Evolutionary conservation across 2,329 filamentous ascomycete species (phyloP).

Genomic region (Neurospora sp.): DNA sequence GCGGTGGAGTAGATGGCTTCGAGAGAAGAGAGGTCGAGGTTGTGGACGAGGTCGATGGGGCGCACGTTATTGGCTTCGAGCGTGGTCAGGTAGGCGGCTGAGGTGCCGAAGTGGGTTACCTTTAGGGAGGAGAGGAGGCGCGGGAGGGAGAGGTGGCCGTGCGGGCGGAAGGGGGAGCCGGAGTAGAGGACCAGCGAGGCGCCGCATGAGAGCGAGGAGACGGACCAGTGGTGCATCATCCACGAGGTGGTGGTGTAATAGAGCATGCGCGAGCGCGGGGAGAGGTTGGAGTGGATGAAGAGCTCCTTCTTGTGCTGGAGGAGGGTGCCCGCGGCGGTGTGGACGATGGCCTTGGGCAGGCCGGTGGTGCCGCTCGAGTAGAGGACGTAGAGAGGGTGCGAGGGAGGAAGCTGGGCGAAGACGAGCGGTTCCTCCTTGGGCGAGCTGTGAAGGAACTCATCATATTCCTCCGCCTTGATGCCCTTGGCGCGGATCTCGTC

Average conservation of each 20-base stretch:
- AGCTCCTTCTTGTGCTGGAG: conserved; percentile 98
- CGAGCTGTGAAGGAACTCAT: conserved; percentile 33
- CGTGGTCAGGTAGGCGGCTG: conserved; percentile 83
- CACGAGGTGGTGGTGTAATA: conserved; percentile 94
- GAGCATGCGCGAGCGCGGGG: conserved; percentile 62
- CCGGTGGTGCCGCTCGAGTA: conserved; percentile 89
- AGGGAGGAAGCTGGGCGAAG: conserved; percentile 72
- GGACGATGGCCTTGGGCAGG: conserved; percentile 85
- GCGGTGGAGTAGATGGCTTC: conserved; percentile 90
- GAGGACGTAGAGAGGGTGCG: conserved; percentile 86
- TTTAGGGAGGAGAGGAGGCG: conserved; percentile 67
- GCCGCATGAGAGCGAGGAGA: conserved; percentile 75
- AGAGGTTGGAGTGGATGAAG: conserved; percentile 73
- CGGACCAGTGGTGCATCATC: conserved; percentile 99
- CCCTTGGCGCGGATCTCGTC: conserved; percentile 29
- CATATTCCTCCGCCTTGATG: conserved; percentile 34
- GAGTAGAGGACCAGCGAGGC: conserved; percentile 82
- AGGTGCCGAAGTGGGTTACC: conserved; percentile 92
- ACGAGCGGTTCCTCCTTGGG: conserved; percentile 33
- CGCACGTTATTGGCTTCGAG: conserved; percentile 68
- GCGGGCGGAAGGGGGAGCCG: conserved; percentile 77
- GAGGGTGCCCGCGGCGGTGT: conserved; percentile 80
- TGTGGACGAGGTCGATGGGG: conserved; percentile 40
- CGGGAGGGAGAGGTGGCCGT: conserved; percentile 73
- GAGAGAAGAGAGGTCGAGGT: conserved; percentile 52